A percentile compares a stretch with the other conserved stretches of the same genome.
phyloP scores from a whole-genome alignment of 1,284 basidiomycete genomes.

The Butyriboletus appendiculatus region DNA sequence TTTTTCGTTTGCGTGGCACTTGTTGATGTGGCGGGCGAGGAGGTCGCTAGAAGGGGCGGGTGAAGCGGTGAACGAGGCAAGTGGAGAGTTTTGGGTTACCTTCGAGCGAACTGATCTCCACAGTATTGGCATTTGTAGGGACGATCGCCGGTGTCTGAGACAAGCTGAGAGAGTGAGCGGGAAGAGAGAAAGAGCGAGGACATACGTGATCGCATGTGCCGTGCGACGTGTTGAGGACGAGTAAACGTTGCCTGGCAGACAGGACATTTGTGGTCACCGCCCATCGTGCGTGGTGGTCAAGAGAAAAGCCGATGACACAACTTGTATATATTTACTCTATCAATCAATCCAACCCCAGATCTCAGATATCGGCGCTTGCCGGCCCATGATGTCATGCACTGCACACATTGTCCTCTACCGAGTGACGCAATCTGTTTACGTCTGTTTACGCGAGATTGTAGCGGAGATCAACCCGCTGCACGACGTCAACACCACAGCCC shows the following conservation, averaged over 20 bases:
- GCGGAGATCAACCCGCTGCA: slow-evolving; percentile 50
- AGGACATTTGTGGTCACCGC: slow-evolving; percentile 72
- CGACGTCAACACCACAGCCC: slow-evolving; percentile 24
- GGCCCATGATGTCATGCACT: slow-evolving; percentile 34
- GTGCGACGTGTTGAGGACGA: slow-evolving; percentile 85
- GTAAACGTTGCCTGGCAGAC: slow-evolving; percentile 89
- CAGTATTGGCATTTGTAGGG: slow-evolving; percentile 90
- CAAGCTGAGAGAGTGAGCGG: slow-evolving; percentile 7
- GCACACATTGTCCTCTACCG: background rate
- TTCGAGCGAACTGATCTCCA: slow-evolving; percentile 87
- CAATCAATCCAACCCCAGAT: slow-evolving; percentile 34
- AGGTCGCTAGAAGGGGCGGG: slow-evolving; percentile 62
- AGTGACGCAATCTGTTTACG: slow-evolving; percentile 32
- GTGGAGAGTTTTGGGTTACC: slow-evolving; percentile 48
- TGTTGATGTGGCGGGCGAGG: slow-evolving; percentile 86
- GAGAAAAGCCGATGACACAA: slow-evolving; percentile 41
- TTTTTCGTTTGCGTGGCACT: slow-evolving; percentile 81
- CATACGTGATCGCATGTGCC: slow-evolving; percentile 88
- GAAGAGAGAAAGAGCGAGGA: slow-evolving; percentile 40
- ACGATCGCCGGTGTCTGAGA: slow-evolving; percentile 83
- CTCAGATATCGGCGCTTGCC: slow-evolving; percentile 35
- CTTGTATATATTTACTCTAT: slow-evolving; percentile 40
- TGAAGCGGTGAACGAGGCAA: background rate
- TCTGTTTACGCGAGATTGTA: slow-evolving; percentile 42
- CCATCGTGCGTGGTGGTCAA: too few relatives aligned